phyloP scores from a whole-genome alignment of 2,329 filamentous ascomycete species.

The Microdochium nivale region DNA sequence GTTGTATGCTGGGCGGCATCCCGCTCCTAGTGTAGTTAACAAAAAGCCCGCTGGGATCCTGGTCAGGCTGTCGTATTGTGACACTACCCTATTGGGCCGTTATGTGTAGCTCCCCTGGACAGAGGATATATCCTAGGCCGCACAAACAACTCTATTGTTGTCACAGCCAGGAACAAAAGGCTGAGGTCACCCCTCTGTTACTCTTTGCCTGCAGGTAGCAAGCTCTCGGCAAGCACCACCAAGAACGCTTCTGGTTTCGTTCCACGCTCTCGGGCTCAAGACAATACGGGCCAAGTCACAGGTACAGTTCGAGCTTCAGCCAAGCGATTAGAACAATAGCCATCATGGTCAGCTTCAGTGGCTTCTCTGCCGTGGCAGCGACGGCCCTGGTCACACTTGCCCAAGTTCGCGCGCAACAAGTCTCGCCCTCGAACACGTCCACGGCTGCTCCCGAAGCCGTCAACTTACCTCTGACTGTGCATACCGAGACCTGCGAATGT shows the following conservation, averaged over 20 bases:
- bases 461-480: too few species aligned
- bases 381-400: slow-evolving; percentile 11
- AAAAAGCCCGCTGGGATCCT: neutral
- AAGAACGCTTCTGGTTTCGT: neutral
- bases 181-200: neutral
- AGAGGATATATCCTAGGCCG: neutral
- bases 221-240: neutral
- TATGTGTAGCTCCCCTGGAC: neutral
- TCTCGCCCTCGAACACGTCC: too few species aligned
- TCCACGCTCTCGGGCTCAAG: neutral
- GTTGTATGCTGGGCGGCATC: neutral
- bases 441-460: too few species aligned
- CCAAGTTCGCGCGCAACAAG: neutral
- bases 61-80: neutral
- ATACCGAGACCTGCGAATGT: too few species aligned
- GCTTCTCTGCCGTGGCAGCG: slow-evolving; percentile 11
- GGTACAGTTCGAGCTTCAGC: neutral
- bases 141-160: neutral
- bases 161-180: neutral
- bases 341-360: slow-evolving; percentile 13
- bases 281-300: neutral
- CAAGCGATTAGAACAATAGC: neutral
- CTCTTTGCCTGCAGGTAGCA: neutral
- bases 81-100: neutral
- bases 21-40: neutral